Conservation (phyloP, 805 yeast genomes). For the Teunomyces panamensis region DNA sequence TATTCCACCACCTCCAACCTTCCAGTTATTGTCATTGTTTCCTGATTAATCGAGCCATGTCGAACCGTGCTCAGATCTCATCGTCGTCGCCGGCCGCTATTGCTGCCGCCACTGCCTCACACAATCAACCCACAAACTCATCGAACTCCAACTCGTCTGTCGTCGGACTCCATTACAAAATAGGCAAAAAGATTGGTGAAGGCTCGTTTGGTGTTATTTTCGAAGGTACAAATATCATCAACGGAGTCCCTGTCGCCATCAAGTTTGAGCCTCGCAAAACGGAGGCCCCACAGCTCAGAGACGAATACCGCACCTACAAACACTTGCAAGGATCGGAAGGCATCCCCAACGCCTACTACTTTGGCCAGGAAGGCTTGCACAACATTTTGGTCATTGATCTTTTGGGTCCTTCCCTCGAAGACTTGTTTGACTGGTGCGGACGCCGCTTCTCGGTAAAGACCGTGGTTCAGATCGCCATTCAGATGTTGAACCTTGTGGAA, state of each 20-base stretch:
- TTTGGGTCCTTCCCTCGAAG: constrained; percentile 79
- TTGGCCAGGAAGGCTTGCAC: constrained; percentile 83
- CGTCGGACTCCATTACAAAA: constrained; percentile 70
- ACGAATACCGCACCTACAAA: constrained; percentile 76
- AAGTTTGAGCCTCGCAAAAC: constrained; percentile 78
- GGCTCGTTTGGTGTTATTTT: constrained; percentile 85
- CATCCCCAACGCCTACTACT: constrained; percentile 80
- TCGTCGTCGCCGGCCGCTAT: constrained; percentile 36
- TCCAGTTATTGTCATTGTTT: no score
- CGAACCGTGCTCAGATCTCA: constrained; percentile 24
- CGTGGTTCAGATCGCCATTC: constrained; percentile 70
- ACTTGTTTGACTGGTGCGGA: constrained; percentile 86
- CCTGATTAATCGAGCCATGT: constrained; percentile 12
- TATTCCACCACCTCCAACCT: background rate
- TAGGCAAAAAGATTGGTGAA: constrained; percentile 83
- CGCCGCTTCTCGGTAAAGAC: constrained; percentile 69
- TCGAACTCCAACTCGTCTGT: constrained; percentile 33
- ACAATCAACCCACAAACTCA: constrained; percentile 17
- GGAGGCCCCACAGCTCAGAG: constrained; percentile 81
- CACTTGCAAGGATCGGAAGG: constrained; percentile 67
- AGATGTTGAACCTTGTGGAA: constrained; percentile 72
- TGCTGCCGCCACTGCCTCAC: constrained; percentile 39
- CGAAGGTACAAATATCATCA: constrained; percentile 72
- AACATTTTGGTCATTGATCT: constrained; percentile 74
- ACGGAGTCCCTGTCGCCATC: constrained; percentile 68